A percentile compares a stretch with the other conserved stretches of the same genome.
phyloP scores from a whole-genome alignment of 768 basidiomycete genomes.

The Neoboletus subvelutipes region DNA sequence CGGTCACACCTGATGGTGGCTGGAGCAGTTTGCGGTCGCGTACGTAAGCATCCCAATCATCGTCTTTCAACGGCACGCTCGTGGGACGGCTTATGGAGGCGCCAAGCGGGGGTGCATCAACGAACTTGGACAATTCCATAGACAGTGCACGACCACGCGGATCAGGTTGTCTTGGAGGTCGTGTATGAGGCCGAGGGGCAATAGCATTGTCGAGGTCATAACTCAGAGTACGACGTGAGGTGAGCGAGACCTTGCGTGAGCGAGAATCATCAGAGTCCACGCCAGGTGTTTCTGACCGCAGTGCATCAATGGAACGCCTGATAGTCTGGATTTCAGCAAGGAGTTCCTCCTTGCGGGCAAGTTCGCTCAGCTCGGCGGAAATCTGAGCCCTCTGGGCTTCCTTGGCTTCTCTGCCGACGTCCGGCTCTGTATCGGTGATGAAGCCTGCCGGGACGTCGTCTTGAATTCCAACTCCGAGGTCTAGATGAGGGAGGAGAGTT shows the following conservation, averaged over 20 bases:
- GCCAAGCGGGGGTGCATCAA: conserved; percentile 43
- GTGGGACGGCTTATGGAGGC: conserved; percentile 66
- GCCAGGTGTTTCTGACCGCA: conserved; percentile 68
- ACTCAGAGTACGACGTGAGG: conserved; percentile 68
- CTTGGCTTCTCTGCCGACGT: conserved; percentile 29
- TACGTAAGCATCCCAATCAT: conserved; percentile 88
- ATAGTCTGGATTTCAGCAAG: conserved; percentile 78
- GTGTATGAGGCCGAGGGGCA: conserved; percentile 54
- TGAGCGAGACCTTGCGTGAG: conserved; percentile 63
- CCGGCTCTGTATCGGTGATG: conserved; percentile 48
- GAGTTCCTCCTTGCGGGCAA: conserved; percentile 68
- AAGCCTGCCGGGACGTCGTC: conserved; percentile 73
- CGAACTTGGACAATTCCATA: conserved; percentile 60
- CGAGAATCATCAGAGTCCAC: conserved; percentile 49
- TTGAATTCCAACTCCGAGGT: conserved; percentile 73
- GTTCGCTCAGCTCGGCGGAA: conserved; percentile 46
- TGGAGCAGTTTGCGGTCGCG: conserved; percentile 82
- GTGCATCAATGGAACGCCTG: conserved; percentile 71
- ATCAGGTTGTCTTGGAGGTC: conserved; percentile 67
- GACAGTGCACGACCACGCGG: conserved; percentile 71
- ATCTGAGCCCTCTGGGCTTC: conserved; percentile 37
- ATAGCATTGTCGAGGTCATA: conserved; percentile 59
- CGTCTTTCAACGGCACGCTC: conserved; percentile 67
- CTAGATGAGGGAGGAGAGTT: conserved; percentile 64
- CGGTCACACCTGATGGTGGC: conserved; percentile 76